Conservation (phyloP, 768 basidiomycete genomes). For the Boletellus ananiceps region DNA sequence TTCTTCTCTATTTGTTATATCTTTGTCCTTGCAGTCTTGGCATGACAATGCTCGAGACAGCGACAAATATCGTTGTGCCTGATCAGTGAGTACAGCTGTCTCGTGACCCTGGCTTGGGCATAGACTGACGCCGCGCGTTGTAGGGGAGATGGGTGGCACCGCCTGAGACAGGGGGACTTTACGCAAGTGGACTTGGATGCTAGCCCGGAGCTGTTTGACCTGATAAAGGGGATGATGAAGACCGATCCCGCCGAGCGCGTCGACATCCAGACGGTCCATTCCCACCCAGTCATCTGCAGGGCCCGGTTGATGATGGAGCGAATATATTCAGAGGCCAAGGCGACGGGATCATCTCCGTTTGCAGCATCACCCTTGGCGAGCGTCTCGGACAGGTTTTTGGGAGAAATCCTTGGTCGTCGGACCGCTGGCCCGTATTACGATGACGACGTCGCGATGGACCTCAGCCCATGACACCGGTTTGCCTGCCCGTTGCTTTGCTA, state of each 20-base stretch:
- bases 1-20: constrained; percentile 3
- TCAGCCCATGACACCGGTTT: constrained; percentile 30
- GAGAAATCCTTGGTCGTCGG: constrained; percentile 48
- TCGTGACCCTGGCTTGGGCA: background rate
- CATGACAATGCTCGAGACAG: constrained; percentile 92
- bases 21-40: constrained; percentile 62
- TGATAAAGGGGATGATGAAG: constrained; percentile 77
- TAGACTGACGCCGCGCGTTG: constrained; percentile 17
- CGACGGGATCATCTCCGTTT: constrained; percentile 41
- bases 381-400: constrained; percentile 59
- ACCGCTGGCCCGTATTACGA: constrained; percentile 3
- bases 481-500: background rate
- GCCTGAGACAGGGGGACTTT: constrained; percentile 87
- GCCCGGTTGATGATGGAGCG: constrained; percentile 62
- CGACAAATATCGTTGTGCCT: constrained; percentile 94
- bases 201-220: constrained; percentile 59
- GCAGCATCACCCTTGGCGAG: constrained; percentile 60
- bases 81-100: constrained; percentile 70
- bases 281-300: constrained; percentile 60
- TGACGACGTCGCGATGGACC: constrained; percentile 37
- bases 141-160: constrained; percentile 93
- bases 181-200: constrained; percentile 70
- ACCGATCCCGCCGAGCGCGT: constrained; percentile 60
- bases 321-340: constrained; percentile 34
- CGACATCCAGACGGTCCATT: constrained; percentile 50